Evolutionary conservation across 2,329 filamentous ascomycete species (phyloP).

Genomic region (Diplodia scrobiculata): DNA sequence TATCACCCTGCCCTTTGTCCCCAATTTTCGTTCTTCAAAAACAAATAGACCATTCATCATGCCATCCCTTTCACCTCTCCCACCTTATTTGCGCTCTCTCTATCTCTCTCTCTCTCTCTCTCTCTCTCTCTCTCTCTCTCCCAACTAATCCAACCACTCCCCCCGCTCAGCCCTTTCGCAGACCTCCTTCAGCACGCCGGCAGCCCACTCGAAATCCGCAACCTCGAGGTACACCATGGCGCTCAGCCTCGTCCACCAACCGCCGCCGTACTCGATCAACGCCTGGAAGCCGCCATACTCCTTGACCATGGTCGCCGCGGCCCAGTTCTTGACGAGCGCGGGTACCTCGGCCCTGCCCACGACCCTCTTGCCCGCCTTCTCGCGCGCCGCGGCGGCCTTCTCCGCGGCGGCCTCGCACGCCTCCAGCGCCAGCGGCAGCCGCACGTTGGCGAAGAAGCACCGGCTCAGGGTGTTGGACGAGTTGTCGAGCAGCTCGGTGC

Average conservation of each 20-base stretch:
- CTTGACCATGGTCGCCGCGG: conserved; percentile 47
- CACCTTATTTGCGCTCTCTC: not conserved
- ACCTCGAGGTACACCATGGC: conserved; percentile 83
- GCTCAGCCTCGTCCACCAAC: conserved; percentile 72
- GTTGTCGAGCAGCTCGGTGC: conserved; percentile 73
- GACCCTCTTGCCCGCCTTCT: conserved; percentile 35
- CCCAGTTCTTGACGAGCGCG: conserved; percentile 45
- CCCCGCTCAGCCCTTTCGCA: conserved; percentile 56
- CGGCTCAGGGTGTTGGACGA: conserved; percentile 60
- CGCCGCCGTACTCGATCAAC: conserved; percentile 61
- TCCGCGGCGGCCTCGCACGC: conserved; percentile 33
- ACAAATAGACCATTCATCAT: not conserved
- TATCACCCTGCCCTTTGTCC: too few species aligned
- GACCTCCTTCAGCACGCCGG: conserved; percentile 59
- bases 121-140: not conserved
- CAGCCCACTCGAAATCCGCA: conserved; percentile 74
- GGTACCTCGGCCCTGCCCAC: conserved; percentile 34
- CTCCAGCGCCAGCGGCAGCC: conserved; percentile 63
- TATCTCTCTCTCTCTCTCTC: too few species aligned
- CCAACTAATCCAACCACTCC: conserved; percentile 39
- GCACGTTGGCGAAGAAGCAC: conserved; percentile 73
- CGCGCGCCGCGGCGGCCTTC: conserved; percentile 28
- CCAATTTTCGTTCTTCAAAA: not conserved
- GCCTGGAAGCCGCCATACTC: conserved; percentile 74
- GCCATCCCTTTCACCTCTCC: too few species aligned